These are phyloP conservation scores for Clavispora phyllophila DNA, from an alignment of 805 yeast species.

Conservation along the genomic window DNA sequence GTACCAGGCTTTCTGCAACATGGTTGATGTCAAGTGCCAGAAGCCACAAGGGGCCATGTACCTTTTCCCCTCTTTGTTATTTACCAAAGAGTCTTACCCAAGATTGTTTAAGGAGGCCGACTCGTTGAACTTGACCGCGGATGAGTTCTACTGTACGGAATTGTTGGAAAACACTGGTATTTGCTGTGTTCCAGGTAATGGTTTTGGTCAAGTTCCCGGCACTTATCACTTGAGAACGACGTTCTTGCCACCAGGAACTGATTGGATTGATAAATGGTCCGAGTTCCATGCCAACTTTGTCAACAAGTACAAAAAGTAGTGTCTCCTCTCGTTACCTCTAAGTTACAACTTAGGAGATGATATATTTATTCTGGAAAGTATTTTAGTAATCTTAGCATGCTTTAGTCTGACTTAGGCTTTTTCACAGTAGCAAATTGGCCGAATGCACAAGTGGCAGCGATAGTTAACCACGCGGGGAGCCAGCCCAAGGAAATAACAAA, in stretches of 20 bases:
- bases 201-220: slow-evolving; percentile 89
- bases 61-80: slow-evolving; percentile 73
- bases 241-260: slow-evolving; percentile 90
- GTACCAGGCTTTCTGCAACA: slow-evolving; percentile 62
- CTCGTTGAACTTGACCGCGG: slow-evolving; percentile 55
- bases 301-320: slow-evolving; percentile 37
- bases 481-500: slow-evolving; percentile 66
- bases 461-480: slow-evolving; percentile 73
- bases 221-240: slow-evolving; percentile 95
- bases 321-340: neutral
- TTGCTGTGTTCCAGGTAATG: slow-evolving; percentile 96
- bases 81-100: slow-evolving; percentile 44
- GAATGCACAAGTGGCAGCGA: slow-evolving; percentile 23
- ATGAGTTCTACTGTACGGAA: slow-evolving; percentile 84
- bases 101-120: slow-evolving; percentile 61
- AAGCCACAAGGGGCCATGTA: slow-evolving; percentile 98
- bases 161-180: slow-evolving; percentile 86
- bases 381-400: neutral
- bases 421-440: slow-evolving; percentile 21
- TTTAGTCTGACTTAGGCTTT: slow-evolving; percentile 5
- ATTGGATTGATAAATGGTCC: slow-evolving; percentile 79
- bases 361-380: neutral
- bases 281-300: slow-evolving; percentile 74
- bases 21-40: slow-evolving; percentile 84
- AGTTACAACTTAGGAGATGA: neutral